A percentile compares a stretch with the other conserved stretches of the same genome.
These are phyloP conservation scores for Kwoniella sp. DNA, from an alignment of 768 basidiomycete species.

Conservation along the genomic window DNA sequence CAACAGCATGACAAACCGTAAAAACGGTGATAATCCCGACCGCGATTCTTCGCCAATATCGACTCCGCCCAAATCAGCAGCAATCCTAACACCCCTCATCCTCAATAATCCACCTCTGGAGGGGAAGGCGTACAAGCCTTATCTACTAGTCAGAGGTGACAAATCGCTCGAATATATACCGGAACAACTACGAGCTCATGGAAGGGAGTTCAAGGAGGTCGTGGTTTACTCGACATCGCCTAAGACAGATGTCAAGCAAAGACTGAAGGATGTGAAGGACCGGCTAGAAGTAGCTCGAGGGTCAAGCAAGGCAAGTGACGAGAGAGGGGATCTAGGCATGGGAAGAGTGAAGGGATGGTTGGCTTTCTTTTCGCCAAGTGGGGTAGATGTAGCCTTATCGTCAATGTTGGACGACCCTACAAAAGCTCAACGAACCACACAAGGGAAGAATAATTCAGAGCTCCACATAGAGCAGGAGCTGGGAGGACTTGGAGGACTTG, in stretches of 20 bases:
- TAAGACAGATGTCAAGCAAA: neutral
- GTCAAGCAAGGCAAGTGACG: neutral
- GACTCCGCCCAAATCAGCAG: conserved; percentile 14
- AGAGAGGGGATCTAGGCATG: neutral
- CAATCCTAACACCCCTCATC: conserved; percentile 5
- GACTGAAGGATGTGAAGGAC: neutral
- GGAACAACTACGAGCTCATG: neutral
- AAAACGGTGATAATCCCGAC: neutral
- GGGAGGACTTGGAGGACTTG: too few relatives aligned
- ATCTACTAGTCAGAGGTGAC: conserved; percentile 14
- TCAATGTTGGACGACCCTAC: too few relatives aligned
- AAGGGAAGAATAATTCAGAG: neutral
- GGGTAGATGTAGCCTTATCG: conserved; percentile 8
- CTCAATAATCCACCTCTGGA: neutral
- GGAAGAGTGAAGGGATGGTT: conserved; percentile 29
- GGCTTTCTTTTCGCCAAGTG: conserved; percentile 20
- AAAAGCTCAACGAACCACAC: neutral
- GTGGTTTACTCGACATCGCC: conserved; percentile 10
- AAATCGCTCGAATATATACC: conserved; percentile 14
- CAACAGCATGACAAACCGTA: too few relatives aligned
- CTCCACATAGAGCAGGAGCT: too few relatives aligned
- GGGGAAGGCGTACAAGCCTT: conserved; percentile 4
- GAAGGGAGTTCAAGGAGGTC: conserved; percentile 11
- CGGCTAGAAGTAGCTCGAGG: neutral
- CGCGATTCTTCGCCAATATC: neutral